Evolutionary conservation across 225 moss, liverwort and hornwort genomes (phyloP).

Genomic region (Marchantia paleacea): DNA sequence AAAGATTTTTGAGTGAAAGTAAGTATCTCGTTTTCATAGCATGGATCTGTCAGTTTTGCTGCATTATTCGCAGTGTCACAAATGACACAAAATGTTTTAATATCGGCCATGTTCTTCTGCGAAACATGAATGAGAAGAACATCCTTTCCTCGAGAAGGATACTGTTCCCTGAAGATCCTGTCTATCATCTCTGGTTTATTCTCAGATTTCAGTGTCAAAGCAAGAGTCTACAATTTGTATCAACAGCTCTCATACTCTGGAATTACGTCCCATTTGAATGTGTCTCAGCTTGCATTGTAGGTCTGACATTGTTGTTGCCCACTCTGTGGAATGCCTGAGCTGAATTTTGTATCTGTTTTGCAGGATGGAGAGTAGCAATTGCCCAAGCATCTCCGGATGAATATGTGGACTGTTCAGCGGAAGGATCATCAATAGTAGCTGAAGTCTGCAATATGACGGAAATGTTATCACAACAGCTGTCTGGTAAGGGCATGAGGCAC

Average conservation of each 20-base stretch:
- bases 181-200: too few species aligned
- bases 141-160: too few species aligned
- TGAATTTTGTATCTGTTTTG: neutral
- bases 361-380: constrained; percentile 45
- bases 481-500: constrained; percentile 17
- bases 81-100: too few species aligned
- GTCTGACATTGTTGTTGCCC: too few species aligned
- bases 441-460: constrained; percentile 32
- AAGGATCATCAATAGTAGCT: neutral
- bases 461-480: constrained; percentile 14
- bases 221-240: too few species aligned
- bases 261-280: too few species aligned
- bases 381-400: constrained; percentile 33
- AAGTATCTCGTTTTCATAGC: constrained; percentile 10
- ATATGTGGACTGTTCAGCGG: constrained; percentile 6
- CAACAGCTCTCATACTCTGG: too few species aligned
- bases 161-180: too few species aligned
- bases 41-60: neutral
- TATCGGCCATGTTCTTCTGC: too few species aligned
- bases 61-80: neutral
- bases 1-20: constrained; percentile 36
- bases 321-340: neutral
- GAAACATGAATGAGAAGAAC: too few species aligned
- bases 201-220: too few species aligned
- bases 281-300: too few species aligned